Evolutionary conservation across 2,329 filamentous ascomycete species (phyloP), one percentile per base, ranked within the genome.

Genomic region (Orbilia blumenaviensis): DNA sequence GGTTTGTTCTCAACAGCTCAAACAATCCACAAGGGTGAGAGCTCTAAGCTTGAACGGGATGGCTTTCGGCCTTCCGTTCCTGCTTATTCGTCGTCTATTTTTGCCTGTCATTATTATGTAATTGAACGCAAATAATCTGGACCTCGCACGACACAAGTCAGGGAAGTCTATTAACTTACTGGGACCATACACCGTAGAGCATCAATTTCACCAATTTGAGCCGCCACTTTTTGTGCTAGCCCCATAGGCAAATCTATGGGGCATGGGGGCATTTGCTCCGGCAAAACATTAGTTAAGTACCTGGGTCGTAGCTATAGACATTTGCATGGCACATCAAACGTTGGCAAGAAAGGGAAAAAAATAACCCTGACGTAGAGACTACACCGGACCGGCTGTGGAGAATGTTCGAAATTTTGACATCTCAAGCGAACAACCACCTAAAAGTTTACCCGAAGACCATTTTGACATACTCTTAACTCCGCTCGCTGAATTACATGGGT

Each of bases 391-490:
- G n/a, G 25, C n/a, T 38, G 52, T 56, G 52, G 52, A 38, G 52
- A 38, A 56, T n/a, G 21, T 52, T 48, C 14, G 14, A 41, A 7
- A 21, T 46, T 60, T 21, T 18, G 52, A 50, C 46, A 29, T 38
- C 8, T 54, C n/a, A 54, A 54, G 46, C 46, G n/a, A 54, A 54
- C 18, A 48, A 32, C 16, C 29, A 5, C 29, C 23, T 23, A 38
- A 41, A 60, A 48, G 41, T 75, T 75, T 75, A 67, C 71, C 71
- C 71, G 71, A 75, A 42, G 41, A 46, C 62, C 69, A 54, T 66
- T 54, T 58, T 41, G 32, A 62, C 38, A 42, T 16, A 36, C 21
- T 8, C 14, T 68, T 75, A 75, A 75, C 62, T 75, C 71, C 71
- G 71, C 18, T 38, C 32, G 36, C 23, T n/a, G 4, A 12, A 29